Evolutionary conservation across 2,329 filamentous ascomycete species (phyloP).

Genomic region (Ceratocystis diversiconidia): DNA sequence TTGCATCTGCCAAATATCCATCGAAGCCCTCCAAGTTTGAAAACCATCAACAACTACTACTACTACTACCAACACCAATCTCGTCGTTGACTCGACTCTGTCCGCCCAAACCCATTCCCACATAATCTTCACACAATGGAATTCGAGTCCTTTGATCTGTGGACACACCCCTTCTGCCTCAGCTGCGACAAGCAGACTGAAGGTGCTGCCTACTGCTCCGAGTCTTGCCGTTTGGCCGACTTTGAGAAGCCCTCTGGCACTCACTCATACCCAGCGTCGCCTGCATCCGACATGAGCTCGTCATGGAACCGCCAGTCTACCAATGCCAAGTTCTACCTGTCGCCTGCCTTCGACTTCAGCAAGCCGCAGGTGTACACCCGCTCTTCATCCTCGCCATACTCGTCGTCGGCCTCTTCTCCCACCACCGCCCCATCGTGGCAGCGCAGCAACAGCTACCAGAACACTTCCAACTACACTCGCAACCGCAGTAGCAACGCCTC

Average conservation of each 20-base stretch:
- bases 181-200: conserved; percentile 73
- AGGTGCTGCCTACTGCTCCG: conserved; percentile 76
- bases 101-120: background rate
- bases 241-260: conserved; percentile 46
- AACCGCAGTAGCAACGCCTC: conserved; percentile 22
- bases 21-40: background rate
- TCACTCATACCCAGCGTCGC: conserved; percentile 23
- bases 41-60: background rate
- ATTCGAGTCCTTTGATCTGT: conserved; percentile 36
- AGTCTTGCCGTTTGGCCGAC: conserved; percentile 77
- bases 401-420: conserved; percentile 25
- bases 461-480: conserved; percentile 19
- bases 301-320: conserved; percentile 3
- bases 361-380: conserved; percentile 44
- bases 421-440: conserved; percentile 18
- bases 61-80: background rate
- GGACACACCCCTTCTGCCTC: conserved; percentile 87
- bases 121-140: conserved; percentile 30
- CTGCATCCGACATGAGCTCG: conserved; percentile 17
- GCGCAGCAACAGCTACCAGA: conserved; percentile 23
- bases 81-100: background rate
- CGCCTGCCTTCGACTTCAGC: conserved; percentile 62
- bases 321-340: conserved; percentile 47
- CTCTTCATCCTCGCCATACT: conserved; percentile 23
- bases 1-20: background rate